phyloP scores from a whole-genome alignment of 768 basidiomycete genomes.

The Lactarius vividus region DNA sequence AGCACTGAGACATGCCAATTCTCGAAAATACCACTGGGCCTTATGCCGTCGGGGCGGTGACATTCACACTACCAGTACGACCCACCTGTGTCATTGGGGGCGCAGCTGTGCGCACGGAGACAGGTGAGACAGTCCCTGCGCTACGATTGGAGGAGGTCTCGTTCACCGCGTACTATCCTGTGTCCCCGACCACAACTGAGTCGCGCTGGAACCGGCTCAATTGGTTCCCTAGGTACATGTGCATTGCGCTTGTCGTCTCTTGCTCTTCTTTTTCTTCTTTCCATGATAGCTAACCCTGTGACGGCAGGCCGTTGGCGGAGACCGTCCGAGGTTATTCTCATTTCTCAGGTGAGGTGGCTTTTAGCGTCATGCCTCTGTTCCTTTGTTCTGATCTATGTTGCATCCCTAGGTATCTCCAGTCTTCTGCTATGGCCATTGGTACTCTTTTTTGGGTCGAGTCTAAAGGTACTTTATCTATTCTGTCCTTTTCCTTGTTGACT shows the following conservation, averaged over 20 bases:
- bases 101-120: constrained; percentile 1
- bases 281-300: background rate
- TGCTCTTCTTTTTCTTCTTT: background rate
- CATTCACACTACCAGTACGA: constrained; percentile 18
- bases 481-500: background rate
- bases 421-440: constrained; percentile 22
- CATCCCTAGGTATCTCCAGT: constrained; percentile 6
- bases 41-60: constrained; percentile 19
- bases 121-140: constrained; percentile 3
- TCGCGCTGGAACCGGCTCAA: constrained; percentile 12
- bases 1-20: background rate
- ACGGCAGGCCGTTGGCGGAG: constrained; percentile 15
- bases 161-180: constrained; percentile 24
- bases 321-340: constrained; percentile 21
- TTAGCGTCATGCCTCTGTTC: background rate
- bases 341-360: constrained; percentile 11
- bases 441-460: constrained; percentile 15
- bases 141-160: constrained; percentile 20
- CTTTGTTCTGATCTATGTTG: background rate
- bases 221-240: constrained; percentile 21
- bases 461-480: constrained; percentile 11
- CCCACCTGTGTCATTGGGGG: constrained; percentile 11
- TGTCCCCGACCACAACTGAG: background rate
- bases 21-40: constrained; percentile 20
- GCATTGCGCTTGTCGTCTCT: background rate